Evolutionary conservation across 371 early-diverging fungal species (phyloP).

Genomic region (Nematocida displodere): DNA sequence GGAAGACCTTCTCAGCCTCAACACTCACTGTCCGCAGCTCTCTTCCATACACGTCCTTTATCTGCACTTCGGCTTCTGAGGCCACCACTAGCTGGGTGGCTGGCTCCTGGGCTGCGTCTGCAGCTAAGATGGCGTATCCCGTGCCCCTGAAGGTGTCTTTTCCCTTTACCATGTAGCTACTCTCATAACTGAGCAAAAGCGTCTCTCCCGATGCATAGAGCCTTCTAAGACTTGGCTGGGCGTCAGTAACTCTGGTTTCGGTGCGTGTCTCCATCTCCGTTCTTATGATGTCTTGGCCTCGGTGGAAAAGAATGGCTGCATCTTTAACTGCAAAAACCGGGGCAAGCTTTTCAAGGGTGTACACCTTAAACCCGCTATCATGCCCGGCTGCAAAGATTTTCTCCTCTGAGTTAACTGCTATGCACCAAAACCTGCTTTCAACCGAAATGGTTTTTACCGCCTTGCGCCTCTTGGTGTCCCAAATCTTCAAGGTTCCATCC

Average conservation of each 20-base stretch:
- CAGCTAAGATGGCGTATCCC: conserved; percentile 9
- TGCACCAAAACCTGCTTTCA: conserved; percentile 85
- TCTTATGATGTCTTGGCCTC: conserved; percentile 17
- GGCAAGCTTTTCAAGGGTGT: conserved; percentile 85
- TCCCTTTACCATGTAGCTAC: background rate
- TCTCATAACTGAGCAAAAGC: conserved; percentile 41
- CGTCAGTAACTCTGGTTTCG: background rate
- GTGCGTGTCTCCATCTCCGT: conserved; percentile 35
- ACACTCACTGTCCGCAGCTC: conserved; percentile 22
- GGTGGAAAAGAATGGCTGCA: conserved; percentile 24
- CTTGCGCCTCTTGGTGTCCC: conserved; percentile 85
- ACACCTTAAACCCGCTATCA: conserved; percentile 88
- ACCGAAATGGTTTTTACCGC: conserved; percentile 72
- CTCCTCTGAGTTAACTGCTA: conserved; percentile 74
- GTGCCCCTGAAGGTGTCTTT: conserved; percentile 10
- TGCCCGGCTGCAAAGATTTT: conserved; percentile 69
- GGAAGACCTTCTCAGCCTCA: conserved; percentile 18
- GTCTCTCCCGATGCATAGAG: conserved; percentile 19
- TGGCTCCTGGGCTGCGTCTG: too few relatives aligned
- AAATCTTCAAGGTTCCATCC: conserved; percentile 87
- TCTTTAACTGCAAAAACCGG: conserved; percentile 72
- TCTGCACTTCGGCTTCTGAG: conserved; percentile 32
- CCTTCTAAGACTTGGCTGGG: conserved; percentile 21
- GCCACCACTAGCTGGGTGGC: background rate
- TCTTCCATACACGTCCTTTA: conserved; percentile 38